Base-by-base conservation (phyloP, 2,329 filamentous ascomycete genomes). In the Rhynchosporium agropyri region DNA sequence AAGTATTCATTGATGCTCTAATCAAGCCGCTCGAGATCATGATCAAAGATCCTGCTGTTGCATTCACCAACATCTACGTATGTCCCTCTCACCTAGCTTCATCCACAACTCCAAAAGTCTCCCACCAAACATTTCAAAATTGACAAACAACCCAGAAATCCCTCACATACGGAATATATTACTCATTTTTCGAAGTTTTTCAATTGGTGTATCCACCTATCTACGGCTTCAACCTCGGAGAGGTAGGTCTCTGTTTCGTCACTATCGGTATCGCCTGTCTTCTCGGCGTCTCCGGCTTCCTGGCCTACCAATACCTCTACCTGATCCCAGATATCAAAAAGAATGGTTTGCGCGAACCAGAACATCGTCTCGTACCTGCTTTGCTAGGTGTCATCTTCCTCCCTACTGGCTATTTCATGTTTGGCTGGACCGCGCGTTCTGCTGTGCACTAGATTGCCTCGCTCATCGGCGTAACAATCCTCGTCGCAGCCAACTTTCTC, bases 131-230 rank as follows among this genome's bases (percentile, higher is more conserved):
- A 5, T 1, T 6, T 36, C 31, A 36, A 12, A 15, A 40, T 31
- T 62, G 33, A 65, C 51, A 31, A 20, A 53, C 10, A 53, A 4
- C n/a, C 45, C 20, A 65, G 61, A 66, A 61, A 12, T 65, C 80
- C 61, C 79, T 88, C 66, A 81, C 83, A 67, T 88, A 86, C 73
- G 82, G 78, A 62, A 85, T 84, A 70, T 84, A 84, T 77, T 84
- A 84, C 70, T 81, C 79, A 45, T 88, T 81, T 75, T 88, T 88
- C 70, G 85, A 88, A 70, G 81, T 81, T n/a, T 88, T 89, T 73
- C 84, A 84, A 6, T 76, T 86, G n/a, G 84, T 88, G 63, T 89
- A 86, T 71, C 78, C 79, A 3, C 78, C 77, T 36, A 76, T 81
- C 67, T 89, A 89, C 73, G 71, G 75, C 70, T 86, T 89, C 80